Base-by-base conservation (phyloP, 805 yeast genomes). In the Ogataea dorogensis region DNA sequence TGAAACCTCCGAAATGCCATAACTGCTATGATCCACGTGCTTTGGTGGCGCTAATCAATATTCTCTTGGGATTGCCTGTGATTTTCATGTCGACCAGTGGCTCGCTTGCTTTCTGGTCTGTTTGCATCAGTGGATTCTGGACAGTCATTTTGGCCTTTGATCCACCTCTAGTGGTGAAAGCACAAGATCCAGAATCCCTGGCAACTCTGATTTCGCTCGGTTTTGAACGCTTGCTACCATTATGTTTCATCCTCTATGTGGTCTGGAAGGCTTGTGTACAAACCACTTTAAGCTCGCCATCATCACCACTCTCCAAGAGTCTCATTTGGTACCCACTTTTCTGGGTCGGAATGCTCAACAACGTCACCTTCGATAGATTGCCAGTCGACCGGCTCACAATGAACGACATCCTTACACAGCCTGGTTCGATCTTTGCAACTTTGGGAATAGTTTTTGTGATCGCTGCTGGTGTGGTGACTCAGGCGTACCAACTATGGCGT, bases 301-400 rank as follows among this genome's bases (percentile, higher is more conserved):
- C 59, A 0, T 71, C 77, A 2, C 64, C 71, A 7, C 22, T 72
- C n/a, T 60, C 61, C 36, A 59, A 77, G 28, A 49, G 72, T 1
- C 24, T 77, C 0, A 56, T 76, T 18, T 89, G 95, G 93, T 84
- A 83, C 44, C 83, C 89, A 0, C 66, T 81, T 2, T 83, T 83
- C 53, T 86, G 95, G 94, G 50, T 85, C 3, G 96, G 96, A 1
- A 70, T 85, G 21, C 68, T 88, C 51, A 88, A 89, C 58, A 89
- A 87, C 59, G 71, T 86, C 50, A 86, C 95, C 0, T 87, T 91
- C 62, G 98, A 88, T 54, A 65, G 89, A 42, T 61, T 91, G 8
- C 96, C 97, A 0, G 80, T 89, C 8, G 98, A 91, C 55, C 67
- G 98, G 37, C 65, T 91, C 27, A 85, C 91, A 0, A 50, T 77